These are phyloP conservation scores for Ophiocordyceps unilateralis DNA, from an alignment of 2,329 filamentous ascomycete genomes.

Conservation along the genomic window DNA sequence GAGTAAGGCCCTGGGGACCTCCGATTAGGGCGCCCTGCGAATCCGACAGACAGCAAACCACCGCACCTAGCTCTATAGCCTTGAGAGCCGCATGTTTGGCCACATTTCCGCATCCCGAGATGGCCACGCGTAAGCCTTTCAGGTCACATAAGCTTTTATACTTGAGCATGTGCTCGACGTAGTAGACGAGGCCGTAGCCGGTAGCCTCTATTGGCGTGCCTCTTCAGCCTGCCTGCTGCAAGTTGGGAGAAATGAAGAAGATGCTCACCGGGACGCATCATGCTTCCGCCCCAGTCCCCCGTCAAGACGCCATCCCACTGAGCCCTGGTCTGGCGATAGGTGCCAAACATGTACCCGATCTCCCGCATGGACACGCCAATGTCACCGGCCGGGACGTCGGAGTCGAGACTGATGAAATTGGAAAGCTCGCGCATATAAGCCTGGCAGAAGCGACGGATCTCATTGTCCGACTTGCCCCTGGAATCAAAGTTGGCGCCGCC, in stretches of 20 bases:
- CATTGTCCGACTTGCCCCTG: conserved; percentile 95
- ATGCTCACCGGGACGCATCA: conserved; percentile 60
- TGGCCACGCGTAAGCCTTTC: conserved; percentile 79
- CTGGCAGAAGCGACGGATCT: conserved; percentile 94
- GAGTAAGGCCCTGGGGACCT: conserved; percentile 53
- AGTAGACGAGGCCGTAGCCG: conserved; percentile 92
- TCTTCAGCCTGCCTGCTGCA: conserved; percentile 1
- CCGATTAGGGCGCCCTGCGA: conserved; percentile 71
- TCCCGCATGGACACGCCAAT: conserved; percentile 88
- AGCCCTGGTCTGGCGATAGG: too few species aligned
- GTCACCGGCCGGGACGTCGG: conserved; percentile 93
- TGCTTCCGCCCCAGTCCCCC: conserved; percentile 85
- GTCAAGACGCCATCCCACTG: too few species aligned
- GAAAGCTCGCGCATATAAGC: conserved; percentile 91
- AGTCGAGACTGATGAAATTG: conserved; percentile 90
- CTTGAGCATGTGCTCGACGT: conserved; percentile 88
- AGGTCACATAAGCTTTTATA: conserved; percentile 78
- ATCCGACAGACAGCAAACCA: conserved; percentile 85
- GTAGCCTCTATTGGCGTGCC: conserved; percentile 58
- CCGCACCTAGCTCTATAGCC: conserved; percentile 87
- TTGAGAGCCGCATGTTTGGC: conserved; percentile 96
- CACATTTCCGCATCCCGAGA: conserved; percentile 95
- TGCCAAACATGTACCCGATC: conserved; percentile 87
- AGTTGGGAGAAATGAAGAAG: not conserved
- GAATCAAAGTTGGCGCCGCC: conserved; percentile 97